Percentiles rank a stretch among this genome's conserved stretches.
These are phyloP conservation scores for Nannochloris sp. DNA, from an alignment of 139 green algal genomes.

Conservation along the genomic window DNA sequence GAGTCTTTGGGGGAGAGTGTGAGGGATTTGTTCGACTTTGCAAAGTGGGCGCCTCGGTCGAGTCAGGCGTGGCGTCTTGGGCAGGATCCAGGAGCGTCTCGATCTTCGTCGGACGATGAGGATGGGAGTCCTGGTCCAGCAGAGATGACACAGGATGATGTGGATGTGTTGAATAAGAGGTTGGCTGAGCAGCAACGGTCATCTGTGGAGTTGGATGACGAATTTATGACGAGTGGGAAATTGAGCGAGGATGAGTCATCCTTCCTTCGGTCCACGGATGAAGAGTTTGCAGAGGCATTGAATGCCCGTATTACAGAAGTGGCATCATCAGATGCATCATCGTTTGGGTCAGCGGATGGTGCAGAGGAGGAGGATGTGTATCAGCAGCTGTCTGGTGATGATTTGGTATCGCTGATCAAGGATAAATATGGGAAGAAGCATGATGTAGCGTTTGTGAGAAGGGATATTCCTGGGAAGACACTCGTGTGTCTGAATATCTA, in stretches of 20 bases:
- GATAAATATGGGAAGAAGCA: conserved; percentile 26
- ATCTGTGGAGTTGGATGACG: background rate
- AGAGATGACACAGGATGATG: conserved; percentile 14
- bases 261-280: conserved; percentile 21
- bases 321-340: background rate
- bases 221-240: background rate
- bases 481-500: conserved; percentile 25
- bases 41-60: conserved; percentile 10
- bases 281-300: conserved; percentile 23
- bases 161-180: conserved; percentile 24
- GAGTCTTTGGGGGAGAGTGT: conserved; percentile 10
- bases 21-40: conserved; percentile 25
- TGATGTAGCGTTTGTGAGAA: conserved; percentile 30
- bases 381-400: conserved; percentile 7
- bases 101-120: background rate
- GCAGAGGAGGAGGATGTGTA: background rate
- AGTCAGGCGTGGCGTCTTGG: conserved; percentile 7
- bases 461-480: conserved; percentile 25
- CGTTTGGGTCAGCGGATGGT: background rate
- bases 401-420: conserved; percentile 15
- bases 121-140: background rate
- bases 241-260: background rate
- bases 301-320: conserved; percentile 17
- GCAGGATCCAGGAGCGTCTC: background rate
- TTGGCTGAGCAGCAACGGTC: conserved; percentile 1